These are phyloP conservation scores for Rhynchospora tenuis DNA, from an alignment of 176 grass and related monocot species.

Conservation along the genomic window DNA sequence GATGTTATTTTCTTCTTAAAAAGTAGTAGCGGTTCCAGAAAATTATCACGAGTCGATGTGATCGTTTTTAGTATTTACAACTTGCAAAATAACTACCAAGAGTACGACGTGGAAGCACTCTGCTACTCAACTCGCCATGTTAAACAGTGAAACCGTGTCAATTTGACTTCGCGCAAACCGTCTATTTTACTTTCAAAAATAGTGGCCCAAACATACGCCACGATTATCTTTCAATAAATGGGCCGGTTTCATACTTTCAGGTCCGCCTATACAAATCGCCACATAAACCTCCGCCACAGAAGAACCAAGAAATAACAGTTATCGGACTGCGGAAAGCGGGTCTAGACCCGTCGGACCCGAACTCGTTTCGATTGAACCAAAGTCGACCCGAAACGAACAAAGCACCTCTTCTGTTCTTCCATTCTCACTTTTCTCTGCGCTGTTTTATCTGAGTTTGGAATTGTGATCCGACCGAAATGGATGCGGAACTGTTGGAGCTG, in stretches of 20 bases:
- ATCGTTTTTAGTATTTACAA: no score
- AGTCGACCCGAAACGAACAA: neutral
- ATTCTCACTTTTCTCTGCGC: neutral
- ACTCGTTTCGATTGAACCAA: neutral
- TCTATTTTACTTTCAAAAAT: neutral
- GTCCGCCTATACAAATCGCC: neutral
- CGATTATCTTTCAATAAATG: neutral
- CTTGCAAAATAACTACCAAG: no score
- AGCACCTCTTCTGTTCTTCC: conserved; percentile 5
- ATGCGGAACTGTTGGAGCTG: conserved; percentile 84
- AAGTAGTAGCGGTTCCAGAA: no score
- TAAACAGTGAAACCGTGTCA: no score
- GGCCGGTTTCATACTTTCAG: neutral
- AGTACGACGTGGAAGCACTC: no score
- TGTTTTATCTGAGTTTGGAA: neutral
- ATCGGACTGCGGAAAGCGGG: neutral
- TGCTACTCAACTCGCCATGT: no score
- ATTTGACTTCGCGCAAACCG: no score
- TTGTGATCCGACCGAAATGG: conserved; percentile 32
- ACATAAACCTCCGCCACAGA: neutral
- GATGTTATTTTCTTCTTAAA: no score
- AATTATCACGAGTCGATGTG: no score
- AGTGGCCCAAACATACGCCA: neutral
- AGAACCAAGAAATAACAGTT: neutral
- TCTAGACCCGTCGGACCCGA: neutral